Base-by-base conservation (phyloP, 1,139 yeast genomes). In the Kluyveromyces sp. region DNA sequence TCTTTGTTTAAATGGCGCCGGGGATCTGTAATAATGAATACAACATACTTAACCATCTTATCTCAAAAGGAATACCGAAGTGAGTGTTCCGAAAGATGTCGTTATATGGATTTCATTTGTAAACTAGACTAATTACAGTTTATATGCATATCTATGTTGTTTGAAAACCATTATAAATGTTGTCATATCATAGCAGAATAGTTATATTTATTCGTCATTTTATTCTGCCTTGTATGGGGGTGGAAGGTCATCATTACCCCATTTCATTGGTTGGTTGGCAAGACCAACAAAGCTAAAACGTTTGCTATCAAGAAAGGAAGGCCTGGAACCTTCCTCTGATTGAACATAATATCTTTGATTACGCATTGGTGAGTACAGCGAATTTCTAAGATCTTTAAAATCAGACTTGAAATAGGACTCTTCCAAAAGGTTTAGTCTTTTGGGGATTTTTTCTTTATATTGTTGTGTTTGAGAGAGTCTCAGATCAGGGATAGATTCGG, bases 181-280 rank as follows among this genome's bases (percentile, higher is more conserved):
- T 15, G 21, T 15, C 21, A 15, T 15, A 15, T 15, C 21, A 15
- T 15, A 15, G 21, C 21, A 15, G 21, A 15, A 15, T 15, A 15
- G 21, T 15, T 15, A 15, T 15, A 15, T 15, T 15, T 15, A 15
- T 15, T 15, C 21, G 21, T 15, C 2, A 15, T 15, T 15, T 10
- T 33, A 33, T 7, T 33, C 15, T 7, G 34, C 34, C n/a, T 29
- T 41, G 41, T 56, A 56, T 34, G 60, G 60, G 6, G 60, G 60
- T 26, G 60, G 60, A 7, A 52, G 53, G 34, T 56, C 59, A 25
- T 55, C 55, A 26, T 43, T 49, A 7, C 57, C 57, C 56, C 57
- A 55, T 29, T 50, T 49, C 38, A 50, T 47, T 27, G 48, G 50
- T 30, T 46, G 48, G 38, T 55, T 55, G 4, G 50, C 45, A 27